phyloP scores from a whole-genome alignment of 768 basidiomycete species.

The Ephemerocybe angulata region DNA sequence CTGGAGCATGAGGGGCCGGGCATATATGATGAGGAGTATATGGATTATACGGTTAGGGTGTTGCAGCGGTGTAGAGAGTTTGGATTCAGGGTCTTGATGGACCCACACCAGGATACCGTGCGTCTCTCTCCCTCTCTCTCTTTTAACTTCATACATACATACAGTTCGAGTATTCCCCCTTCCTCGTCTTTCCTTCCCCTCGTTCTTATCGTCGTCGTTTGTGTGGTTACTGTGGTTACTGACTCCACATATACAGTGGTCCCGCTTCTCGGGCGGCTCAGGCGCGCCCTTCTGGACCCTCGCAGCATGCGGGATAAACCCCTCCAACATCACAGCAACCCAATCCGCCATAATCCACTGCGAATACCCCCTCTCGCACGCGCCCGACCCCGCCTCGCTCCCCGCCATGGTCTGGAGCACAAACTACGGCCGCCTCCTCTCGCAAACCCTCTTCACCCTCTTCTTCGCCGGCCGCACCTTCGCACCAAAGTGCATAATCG shows the following conservation, averaged over 20 bases:
- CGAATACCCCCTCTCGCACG: slow-evolving; percentile 70
- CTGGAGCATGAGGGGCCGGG: slow-evolving; percentile 94
- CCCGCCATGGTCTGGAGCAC: slow-evolving; percentile 98
- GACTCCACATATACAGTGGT: too few species aligned
- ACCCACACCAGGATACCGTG: slow-evolving; percentile 95
- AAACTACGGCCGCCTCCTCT: slow-evolving; percentile 86
- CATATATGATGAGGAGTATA: slow-evolving; percentile 89
- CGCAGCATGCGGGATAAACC: slow-evolving; percentile 85
- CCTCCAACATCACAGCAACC: slow-evolving; percentile 79
- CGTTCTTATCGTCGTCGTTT: too few species aligned
- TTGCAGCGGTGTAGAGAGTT: slow-evolving; percentile 89
- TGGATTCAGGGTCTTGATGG: slow-evolving; percentile 89
- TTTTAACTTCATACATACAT: background rate
- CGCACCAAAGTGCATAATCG: slow-evolving; percentile 87
- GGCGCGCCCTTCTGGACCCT: slow-evolving; percentile 96
- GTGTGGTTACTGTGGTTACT: too few species aligned
- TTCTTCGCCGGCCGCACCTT: slow-evolving; percentile 91
- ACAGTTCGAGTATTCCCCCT: too few species aligned
- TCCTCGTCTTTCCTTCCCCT: too few species aligned
- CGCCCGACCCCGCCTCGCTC: slow-evolving; percentile 65
- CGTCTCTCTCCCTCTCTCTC: slow-evolving; percentile 29
- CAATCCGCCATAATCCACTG: slow-evolving; percentile 83
- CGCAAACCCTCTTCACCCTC: slow-evolving; percentile 88
- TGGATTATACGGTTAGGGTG: slow-evolving; percentile 86
- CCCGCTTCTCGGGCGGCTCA: slow-evolving; percentile 90